Base-by-base conservation (phyloP, 2,329 filamentous ascomycete species). In the Ophiostoma himal-ulmi region DNA sequence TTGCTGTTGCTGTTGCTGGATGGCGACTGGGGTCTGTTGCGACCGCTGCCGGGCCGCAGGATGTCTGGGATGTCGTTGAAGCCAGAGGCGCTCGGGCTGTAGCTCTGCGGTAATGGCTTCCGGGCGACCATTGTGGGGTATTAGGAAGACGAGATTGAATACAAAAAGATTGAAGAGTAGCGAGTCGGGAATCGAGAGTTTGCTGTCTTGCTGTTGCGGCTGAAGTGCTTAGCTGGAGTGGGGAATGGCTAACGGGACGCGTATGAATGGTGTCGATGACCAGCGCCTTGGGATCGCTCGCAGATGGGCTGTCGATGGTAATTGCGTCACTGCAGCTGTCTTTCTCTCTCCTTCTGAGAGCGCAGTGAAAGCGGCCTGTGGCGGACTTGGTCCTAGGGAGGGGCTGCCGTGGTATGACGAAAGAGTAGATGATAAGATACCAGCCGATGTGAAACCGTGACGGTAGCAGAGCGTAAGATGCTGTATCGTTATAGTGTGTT, bases 111-210 rank as follows among this genome's bases (percentile, higher is more conserved):
- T 30, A 78, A 69, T 7, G 80, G 77, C 73, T 82, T 82, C 73
- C 80, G 79, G 71, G 78, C 76, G 62, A 83, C 81, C 81, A 83
- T 83, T 67, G 74, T 76, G 64, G 2, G 13, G 14, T n/a, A 20
- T 13, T 34, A 5, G 11, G 6, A 3, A 20, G 8, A n/a, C 1
- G 39, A 20, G 6, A 13, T 4, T 2, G 14, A n/a, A 44, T 11
- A 5, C 30, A 2, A 13, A 62, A 14, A 2, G 6, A 5, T 26
- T 26, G 26, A 14, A 14, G 26, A 20, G 26, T 2, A n/a, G 17
- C 14, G 20, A 17, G 44, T 52, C 20, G 44, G 3, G 30, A 17
- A 7, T 17, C n/a, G 44, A 48, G 20, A 14, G 10, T 13, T 30
- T 30, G 30, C 30, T 30, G 30, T 30, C 30, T 30, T 30, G 30